A percentile compares a stretch with the other conserved stretches of the same genome.
Conservation (phyloP, 2,329 filamentous ascomycete species). For the Magnaporthales sp. region DNA sequence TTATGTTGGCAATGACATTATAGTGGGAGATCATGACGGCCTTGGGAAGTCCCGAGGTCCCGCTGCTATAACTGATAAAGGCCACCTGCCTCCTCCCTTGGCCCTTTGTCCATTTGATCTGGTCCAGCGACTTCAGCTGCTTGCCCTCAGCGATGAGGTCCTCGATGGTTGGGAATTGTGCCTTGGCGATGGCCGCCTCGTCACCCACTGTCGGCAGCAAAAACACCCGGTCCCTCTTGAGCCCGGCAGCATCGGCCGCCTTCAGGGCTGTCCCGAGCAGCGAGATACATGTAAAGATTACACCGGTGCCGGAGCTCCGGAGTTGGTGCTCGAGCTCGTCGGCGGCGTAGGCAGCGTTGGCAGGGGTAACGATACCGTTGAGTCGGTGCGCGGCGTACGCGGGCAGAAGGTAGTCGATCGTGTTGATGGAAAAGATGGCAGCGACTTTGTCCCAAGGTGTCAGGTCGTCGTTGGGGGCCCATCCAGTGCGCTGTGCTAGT, state of each 20-base stretch:
- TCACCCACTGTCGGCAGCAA: slow-evolving; percentile 12
- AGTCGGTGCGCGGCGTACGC: slow-evolving; percentile 47
- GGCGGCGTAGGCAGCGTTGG: slow-evolving; percentile 61
- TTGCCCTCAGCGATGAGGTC: slow-evolving; percentile 41
- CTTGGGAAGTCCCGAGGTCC: slow-evolving; percentile 64
- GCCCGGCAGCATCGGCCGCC: slow-evolving; percentile 33
- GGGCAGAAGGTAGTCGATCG: slow-evolving; percentile 56
- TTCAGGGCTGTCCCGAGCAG: slow-evolving; percentile 53
- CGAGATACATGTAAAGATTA: slow-evolving; percentile 59
- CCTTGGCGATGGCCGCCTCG: slow-evolving; percentile 49
- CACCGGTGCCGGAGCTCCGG: slow-evolving; percentile 53
- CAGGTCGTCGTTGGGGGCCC: slow-evolving; percentile 53
- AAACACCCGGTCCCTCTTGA: neutral
- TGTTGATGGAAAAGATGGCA: slow-evolving; percentile 64
- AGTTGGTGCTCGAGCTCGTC: slow-evolving; percentile 60
- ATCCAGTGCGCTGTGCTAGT: slow-evolving; percentile 58
- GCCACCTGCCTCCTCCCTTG: slow-evolving; percentile 52
- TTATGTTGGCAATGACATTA: slow-evolving; percentile 65
- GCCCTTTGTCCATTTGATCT: slow-evolving; percentile 42
- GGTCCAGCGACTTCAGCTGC: slow-evolving; percentile 33
- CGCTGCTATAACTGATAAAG: slow-evolving; percentile 62
- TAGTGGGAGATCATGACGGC: slow-evolving; percentile 69
- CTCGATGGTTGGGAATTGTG: slow-evolving; percentile 51
- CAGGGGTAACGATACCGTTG: slow-evolving; percentile 53
- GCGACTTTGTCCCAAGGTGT: slow-evolving; percentile 72